These are phyloP conservation scores for Penicillium nordicum DNA, from an alignment of 2,329 filamentous ascomycete species.

Conservation along the genomic window DNA sequence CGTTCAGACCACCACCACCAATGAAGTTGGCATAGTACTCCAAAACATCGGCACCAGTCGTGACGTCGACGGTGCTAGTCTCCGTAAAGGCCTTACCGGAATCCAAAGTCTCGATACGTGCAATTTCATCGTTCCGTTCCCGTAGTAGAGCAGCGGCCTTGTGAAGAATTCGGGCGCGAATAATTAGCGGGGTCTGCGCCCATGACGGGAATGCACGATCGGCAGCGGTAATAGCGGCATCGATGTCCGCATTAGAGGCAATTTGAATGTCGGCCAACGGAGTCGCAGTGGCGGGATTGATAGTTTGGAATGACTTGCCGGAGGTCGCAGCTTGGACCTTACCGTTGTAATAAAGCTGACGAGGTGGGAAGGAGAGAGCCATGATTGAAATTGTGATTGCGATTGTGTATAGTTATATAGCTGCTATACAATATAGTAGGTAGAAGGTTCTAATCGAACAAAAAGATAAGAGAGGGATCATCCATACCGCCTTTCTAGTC, in stretches of 20 bases:
- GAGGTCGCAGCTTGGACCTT: constrained; percentile 60
- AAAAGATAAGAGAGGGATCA: background rate
- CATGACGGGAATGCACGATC: constrained; percentile 69
- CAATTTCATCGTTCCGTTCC: constrained; percentile 73
- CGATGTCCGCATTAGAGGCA: constrained; percentile 64
- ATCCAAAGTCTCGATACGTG: constrained; percentile 74
- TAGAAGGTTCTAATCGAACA: too few species aligned
- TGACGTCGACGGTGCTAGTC: constrained; percentile 77
- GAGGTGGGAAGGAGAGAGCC: constrained; percentile 45
- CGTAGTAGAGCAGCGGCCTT: constrained; percentile 71
- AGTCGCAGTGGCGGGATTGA: constrained; percentile 69
- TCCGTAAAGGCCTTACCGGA: constrained; percentile 84
- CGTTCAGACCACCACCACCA: constrained; percentile 73
- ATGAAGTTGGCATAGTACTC: constrained; percentile 83
- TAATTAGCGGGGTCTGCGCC: constrained; percentile 71
- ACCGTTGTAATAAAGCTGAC: constrained; percentile 74
- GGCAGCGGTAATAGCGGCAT: constrained; percentile 69
- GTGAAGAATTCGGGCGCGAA: constrained; percentile 73
- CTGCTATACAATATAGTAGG: too few species aligned
- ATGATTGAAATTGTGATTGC: constrained; percentile 14
- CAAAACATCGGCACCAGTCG: constrained; percentile 78
- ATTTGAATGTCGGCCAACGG: constrained; percentile 69
- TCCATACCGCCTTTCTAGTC: constrained; percentile 1
- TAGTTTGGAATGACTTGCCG: constrained; percentile 63
- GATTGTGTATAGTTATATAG: too few species aligned